These are phyloP conservation scores for Russula compacta DNA, from an alignment of 768 basidiomycete species.

Conservation along the genomic window DNA sequence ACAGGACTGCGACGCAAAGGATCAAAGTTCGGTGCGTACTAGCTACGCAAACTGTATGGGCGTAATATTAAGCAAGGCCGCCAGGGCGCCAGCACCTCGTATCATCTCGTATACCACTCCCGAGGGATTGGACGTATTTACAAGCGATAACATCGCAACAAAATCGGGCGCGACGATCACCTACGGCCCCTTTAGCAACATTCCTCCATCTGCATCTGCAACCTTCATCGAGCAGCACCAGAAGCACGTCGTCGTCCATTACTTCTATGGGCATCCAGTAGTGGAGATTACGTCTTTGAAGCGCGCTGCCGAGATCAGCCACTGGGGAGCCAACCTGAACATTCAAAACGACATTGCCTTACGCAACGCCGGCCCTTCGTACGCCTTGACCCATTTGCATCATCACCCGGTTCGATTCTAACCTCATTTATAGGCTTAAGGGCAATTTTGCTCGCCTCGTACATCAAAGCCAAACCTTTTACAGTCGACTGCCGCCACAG, in stretches of 20 bases:
- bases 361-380: constrained; percentile 88
- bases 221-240: constrained; percentile 55
- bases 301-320: constrained; percentile 83
- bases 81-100: constrained; percentile 60
- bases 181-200: constrained; percentile 78
- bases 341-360: constrained; percentile 81
- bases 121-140: constrained; percentile 47
- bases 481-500: constrained; percentile 56
- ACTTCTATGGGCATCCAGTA: constrained; percentile 73
- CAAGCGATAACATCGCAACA: constrained; percentile 49
- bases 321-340: constrained; percentile 95
- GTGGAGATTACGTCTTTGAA: constrained; percentile 63
- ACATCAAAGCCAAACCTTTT: constrained; percentile 70
- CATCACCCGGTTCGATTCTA: background rate
- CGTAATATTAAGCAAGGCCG: background rate
- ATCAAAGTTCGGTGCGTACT: constrained; percentile 73
- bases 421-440: constrained; percentile 53
- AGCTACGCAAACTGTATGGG: background rate
- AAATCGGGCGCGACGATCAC: constrained; percentile 76
- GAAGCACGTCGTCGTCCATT: constrained; percentile 64
- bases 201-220: constrained; percentile 51
- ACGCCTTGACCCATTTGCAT: constrained; percentile 28
- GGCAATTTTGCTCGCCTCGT: constrained; percentile 92
- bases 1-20: constrained; percentile 69
- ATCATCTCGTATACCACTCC: constrained; percentile 69